Evolutionary conservation across 2,329 filamentous ascomycete genomes (phyloP), one percentile per base, ranked within the genome.

Genomic region (Penicillium janthinellum): DNA sequence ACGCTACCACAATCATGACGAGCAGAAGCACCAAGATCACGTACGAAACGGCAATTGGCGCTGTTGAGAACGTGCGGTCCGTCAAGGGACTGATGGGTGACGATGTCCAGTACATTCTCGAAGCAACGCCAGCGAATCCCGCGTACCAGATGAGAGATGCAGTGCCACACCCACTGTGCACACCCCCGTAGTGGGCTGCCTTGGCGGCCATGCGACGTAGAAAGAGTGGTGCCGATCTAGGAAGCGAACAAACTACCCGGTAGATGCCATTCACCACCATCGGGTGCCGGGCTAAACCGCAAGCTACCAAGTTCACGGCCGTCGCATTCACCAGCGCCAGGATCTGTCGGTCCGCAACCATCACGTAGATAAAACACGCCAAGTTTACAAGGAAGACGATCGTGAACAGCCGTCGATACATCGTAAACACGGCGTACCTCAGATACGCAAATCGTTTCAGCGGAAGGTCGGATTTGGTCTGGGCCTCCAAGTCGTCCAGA

Each of bases 1-100:
- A 83, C 3, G 90, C 87, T 45, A 86, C 83, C 42, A 79, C 75
- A 50, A 90, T 79, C 69, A 92, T 88, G 35, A 78, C 69, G 57
- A 84, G 68, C 62, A 90, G 80, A 42, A 90, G 79, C 2, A 77
- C 71, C 48, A 85, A 78, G 37, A 90, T 80, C 31, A 87, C 68
- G 69, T 84, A 88, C 4, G 85, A 82, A 28, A 89, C 73, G 12
- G 81, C 77, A 25, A 82, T 70, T 25, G 84, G 79, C 14, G 78
- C 65, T 59, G 67, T 58, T 3, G 73, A 70, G 42, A 72, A 66
- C 3, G 28, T 44, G 31, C n/a, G 11, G 49, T 58, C 38, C 5
- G 64, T 61, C 5, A 61, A 38, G 47, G 55, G 49, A 31, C 65
- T 66, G 39, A 63, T 63, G 8, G 65, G 38, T 14, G 57, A 55